Evolutionary conservation across 345 rosid genomes (phyloP).

Genomic region (Syzygium grande): DNA sequence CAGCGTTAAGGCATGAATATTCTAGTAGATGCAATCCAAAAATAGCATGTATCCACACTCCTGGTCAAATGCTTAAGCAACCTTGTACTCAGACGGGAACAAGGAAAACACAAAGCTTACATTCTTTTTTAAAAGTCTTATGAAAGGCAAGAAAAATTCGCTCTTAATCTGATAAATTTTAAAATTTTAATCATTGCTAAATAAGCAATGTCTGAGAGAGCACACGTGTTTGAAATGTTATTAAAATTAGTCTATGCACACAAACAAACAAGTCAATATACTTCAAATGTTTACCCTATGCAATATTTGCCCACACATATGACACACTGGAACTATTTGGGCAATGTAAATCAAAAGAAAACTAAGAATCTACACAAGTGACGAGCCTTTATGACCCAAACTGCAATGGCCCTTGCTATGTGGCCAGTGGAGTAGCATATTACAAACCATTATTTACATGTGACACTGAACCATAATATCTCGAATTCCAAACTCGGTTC

Average conservation of each 20-base stretch:
- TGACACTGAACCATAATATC: background rate
- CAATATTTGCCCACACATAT: background rate
- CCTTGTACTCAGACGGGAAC: background rate
- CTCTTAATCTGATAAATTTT: background rate
- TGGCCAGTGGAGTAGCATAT: background rate
- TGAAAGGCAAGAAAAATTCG: background rate
- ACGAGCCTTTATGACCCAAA: background rate
- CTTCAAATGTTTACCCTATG: background rate
- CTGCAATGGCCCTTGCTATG: background rate
- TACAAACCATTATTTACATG: background rate
- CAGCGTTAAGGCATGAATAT: constrained; percentile 29
- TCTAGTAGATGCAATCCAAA: background rate
- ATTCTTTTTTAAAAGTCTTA: background rate
- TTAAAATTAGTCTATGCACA: background rate
- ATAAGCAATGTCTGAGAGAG: background rate
- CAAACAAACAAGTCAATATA: background rate
- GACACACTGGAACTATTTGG: background rate
- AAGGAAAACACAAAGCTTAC: background rate
- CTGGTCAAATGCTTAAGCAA: background rate
- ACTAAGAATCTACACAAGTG: background rate
- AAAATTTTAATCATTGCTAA: background rate
- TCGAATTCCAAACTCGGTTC: background rate
- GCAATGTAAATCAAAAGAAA: background rate
- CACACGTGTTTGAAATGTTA: background rate
- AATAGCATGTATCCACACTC: background rate